These are phyloP conservation scores for Grosmannia serpens DNA, from an alignment of 2,329 filamentous ascomycete species.

Conservation along the genomic window DNA sequence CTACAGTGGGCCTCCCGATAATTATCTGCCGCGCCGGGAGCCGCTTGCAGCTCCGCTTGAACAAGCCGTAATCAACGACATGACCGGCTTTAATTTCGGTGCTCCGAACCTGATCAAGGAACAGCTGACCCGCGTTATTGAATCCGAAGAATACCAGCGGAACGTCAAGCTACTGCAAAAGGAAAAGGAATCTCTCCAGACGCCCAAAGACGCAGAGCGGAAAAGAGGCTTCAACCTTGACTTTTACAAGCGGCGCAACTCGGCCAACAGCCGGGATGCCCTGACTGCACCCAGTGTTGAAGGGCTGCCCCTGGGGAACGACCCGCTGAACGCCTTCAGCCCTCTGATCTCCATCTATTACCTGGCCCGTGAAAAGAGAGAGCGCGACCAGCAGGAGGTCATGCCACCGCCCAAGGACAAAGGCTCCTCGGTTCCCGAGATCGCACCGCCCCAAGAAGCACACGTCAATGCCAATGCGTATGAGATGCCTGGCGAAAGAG, in stretches of 20 bases:
- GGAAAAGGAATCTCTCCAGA: slow-evolving; percentile 50
- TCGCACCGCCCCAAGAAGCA: slow-evolving; percentile 71
- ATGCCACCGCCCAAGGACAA: slow-evolving; percentile 26
- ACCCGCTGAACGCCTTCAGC: slow-evolving; percentile 87
- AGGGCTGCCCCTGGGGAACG: slow-evolving; percentile 67
- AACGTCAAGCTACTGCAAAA: slow-evolving; percentile 61
- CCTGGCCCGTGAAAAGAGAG: slow-evolving; percentile 87
- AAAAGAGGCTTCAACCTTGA: slow-evolving; percentile 81
- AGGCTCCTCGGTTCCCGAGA: slow-evolving; percentile 51
- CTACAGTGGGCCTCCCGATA: slow-evolving; percentile 76
- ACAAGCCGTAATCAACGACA: slow-evolving; percentile 70
- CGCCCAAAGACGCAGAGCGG: slow-evolving; percentile 60
- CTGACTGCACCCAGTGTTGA: slow-evolving; percentile 76
- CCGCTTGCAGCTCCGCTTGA: slow-evolving; percentile 80
- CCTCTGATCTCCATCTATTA: slow-evolving; percentile 92
- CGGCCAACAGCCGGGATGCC: slow-evolving; percentile 78
- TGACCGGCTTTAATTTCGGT: slow-evolving; percentile 98
- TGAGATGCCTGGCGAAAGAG: slow-evolving; percentile 81
- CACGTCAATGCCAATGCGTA: slow-evolving; percentile 79
- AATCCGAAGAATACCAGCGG: slow-evolving; percentile 87
- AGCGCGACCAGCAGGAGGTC: slow-evolving; percentile 51
- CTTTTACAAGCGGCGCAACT: slow-evolving; percentile 92
- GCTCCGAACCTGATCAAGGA: slow-evolving; percentile 69
- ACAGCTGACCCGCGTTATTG: slow-evolving; percentile 75
- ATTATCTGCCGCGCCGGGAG: slow-evolving; percentile 72